Conservation (phyloP, 1,284 basidiomycete species). For the Fomitopsis palustris region DNA sequence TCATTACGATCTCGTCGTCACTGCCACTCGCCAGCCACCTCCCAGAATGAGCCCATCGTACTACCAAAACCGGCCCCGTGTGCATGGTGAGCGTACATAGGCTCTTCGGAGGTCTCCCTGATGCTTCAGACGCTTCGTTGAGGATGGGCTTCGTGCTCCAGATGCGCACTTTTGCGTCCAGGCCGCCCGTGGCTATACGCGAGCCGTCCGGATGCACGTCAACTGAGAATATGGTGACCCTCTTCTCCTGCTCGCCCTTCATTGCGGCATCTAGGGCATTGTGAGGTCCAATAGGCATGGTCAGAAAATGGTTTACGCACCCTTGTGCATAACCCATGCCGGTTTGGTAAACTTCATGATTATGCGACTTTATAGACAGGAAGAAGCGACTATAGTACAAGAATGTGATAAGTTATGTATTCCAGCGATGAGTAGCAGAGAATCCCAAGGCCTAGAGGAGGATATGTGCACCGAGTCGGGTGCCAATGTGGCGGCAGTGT, state of each 20-base stretch:
- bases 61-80: constrained; percentile 89
- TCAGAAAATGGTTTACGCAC: constrained; percentile 18
- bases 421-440: background rate
- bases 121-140: constrained; percentile 66
- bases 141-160: constrained; percentile 96
- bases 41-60: constrained; percentile 96
- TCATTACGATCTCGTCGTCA: constrained; percentile 93
- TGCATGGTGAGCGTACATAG: constrained; percentile 93
- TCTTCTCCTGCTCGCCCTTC: constrained; percentile 47
- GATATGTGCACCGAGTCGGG: background rate
- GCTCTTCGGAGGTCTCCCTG: constrained; percentile 78
- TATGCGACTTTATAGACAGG: background rate
- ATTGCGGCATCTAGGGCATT: constrained; percentile 20
- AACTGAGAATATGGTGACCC: constrained; percentile 87
- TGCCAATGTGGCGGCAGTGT: background rate
- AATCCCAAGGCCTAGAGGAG: too few relatives aligned
- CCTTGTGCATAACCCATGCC: constrained; percentile 70
- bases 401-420: background rate
- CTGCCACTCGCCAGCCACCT: constrained; percentile 94
- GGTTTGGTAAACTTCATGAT: constrained; percentile 75
- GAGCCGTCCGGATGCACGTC: constrained; percentile 96
- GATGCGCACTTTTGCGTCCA: constrained; percentile 94
- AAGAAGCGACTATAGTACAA: background rate
- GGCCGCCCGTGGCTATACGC: constrained; percentile 91
- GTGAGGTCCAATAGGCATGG: background rate